Evolutionary conservation across 345 rosid species (phyloP).

Genomic region (Eucalyptus camaldulensis): DNA sequence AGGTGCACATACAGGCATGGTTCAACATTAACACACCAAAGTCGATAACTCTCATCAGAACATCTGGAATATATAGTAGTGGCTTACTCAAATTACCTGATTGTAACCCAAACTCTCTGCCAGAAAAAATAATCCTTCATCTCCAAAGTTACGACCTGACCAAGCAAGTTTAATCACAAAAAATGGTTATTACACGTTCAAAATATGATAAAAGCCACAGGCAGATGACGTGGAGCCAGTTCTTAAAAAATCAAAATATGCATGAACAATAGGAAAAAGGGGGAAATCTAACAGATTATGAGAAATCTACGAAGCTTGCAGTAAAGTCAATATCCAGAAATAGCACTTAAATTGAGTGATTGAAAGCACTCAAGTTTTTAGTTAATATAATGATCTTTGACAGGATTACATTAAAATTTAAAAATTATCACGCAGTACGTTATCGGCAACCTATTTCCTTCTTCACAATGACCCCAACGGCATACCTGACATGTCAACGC

Average conservation of each 20-base stretch:
- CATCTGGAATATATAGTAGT: neutral
- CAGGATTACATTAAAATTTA: neutral
- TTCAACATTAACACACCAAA: neutral
- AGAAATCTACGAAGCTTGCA: neutral
- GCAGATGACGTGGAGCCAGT: neutral
- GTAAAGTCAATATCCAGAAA: neutral
- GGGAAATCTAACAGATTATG: neutral
- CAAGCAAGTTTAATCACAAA: neutral
- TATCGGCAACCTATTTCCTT: neutral
- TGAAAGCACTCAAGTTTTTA: neutral
- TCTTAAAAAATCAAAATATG: neutral
- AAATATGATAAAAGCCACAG: neutral
- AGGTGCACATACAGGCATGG: neutral
- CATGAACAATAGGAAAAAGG: neutral
- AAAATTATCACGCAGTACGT: neutral
- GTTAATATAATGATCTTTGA: neutral
- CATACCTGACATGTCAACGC: conserved; percentile 95
- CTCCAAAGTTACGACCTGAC: conserved; percentile 88
- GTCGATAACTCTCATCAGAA: neutral
- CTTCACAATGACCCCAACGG: neutral
- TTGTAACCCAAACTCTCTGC: conserved; percentile 89
- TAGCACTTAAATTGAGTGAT: neutral
- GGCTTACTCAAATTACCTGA: conserved; percentile 30
- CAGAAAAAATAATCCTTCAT: conserved; percentile 81
- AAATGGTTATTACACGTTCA: neutral